A percentile compares a stretch with the other conserved stretches of the same genome.
phyloP scores from a whole-genome alignment of 305 asterid species.

The Fraxinus sp. region DNA sequence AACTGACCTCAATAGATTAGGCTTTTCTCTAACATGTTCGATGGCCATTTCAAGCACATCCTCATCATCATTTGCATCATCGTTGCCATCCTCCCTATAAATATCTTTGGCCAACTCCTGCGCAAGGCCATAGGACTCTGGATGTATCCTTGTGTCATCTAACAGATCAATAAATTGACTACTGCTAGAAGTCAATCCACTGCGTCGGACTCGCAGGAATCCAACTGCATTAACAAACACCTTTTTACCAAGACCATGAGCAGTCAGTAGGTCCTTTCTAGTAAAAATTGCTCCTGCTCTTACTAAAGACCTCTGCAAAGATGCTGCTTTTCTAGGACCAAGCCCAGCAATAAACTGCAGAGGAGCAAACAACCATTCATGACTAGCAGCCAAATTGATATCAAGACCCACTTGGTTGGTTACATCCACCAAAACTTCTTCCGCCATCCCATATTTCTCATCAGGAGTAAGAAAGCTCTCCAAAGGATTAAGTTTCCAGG shows the following conservation, averaged over 20 bases:
- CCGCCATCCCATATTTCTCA: constrained; percentile 86
- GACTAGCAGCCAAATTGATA: constrained; percentile 86
- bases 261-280: constrained; percentile 81
- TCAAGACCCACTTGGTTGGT: constrained; percentile 97
- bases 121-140: constrained; percentile 88
- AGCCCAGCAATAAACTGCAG: constrained; percentile 93
- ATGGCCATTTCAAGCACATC: constrained; percentile 92
- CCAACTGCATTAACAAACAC: constrained; percentile 95
- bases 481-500: constrained; percentile 86
- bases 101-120: constrained; percentile 94
- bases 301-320: constrained; percentile 80
- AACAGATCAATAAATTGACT: constrained; percentile 85
- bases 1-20: constrained; percentile 69
- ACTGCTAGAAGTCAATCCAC: constrained; percentile 85
- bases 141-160: constrained; percentile 97
- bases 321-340: constrained; percentile 96
- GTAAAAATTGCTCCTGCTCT: constrained; percentile 87
- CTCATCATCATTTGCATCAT: constrained; percentile 79
- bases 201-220: constrained; percentile 83
- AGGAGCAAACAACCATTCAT: constrained; percentile 97
- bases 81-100: constrained; percentile 68
- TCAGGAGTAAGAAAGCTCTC: constrained; percentile 93
- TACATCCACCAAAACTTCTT: constrained; percentile 90
- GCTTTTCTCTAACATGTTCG: constrained; percentile 94
- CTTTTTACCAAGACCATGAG: constrained; percentile 85